Evolutionary conservation across 208 protist genomes (phyloP), one percentile per base, ranked within the genome.

Genomic region (Histomonas meleagridis): DNA sequence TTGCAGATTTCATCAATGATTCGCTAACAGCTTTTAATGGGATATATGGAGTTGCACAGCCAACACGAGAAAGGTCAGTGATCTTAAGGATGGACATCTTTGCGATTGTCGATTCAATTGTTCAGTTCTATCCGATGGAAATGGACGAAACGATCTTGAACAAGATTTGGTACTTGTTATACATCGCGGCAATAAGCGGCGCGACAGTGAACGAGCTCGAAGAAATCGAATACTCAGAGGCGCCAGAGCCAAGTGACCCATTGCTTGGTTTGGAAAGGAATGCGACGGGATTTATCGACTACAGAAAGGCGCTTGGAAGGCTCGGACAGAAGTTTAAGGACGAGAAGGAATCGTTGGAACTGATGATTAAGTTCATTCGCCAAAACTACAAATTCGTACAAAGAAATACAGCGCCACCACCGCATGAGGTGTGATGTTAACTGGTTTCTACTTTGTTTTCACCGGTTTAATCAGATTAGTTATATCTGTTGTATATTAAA

Each of bases 1-100:
- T 86, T n/a, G 40, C 32, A 49, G 76, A 86, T 86, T 53, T 86
- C 3, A 43, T 86, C 55, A 28, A 86, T 86, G 76, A 86, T 55
- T 57, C 46, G 32, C 18, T 86, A 26, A 55, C 76, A 2, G n/a
- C 55, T 26, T 86, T 86, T 38, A 46, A 51, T 38, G 76, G 76
- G 10, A 55, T 46, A 26, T 86, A 51, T 55, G 76, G 40, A 32
- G 76, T 57, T 7, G 76, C 35, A 7, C 76, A 86, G 26, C 76
- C 76, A 57, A 86, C 76, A n/a, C 51, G 55, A 86, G 76, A 86
- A 38, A 86, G 55, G 38, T 43, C 76, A 5, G 26, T 86, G 51
- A 46, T 57, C 38, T 55, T 86, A 38, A 51, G 76, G 55, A 51
- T 43, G 0, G 43, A 86, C 16, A 86, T 86, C 16, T 57, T 86